Conservation (phyloP, 192 early-diverging fungal genomes). For the Backusella sp. region DNA sequence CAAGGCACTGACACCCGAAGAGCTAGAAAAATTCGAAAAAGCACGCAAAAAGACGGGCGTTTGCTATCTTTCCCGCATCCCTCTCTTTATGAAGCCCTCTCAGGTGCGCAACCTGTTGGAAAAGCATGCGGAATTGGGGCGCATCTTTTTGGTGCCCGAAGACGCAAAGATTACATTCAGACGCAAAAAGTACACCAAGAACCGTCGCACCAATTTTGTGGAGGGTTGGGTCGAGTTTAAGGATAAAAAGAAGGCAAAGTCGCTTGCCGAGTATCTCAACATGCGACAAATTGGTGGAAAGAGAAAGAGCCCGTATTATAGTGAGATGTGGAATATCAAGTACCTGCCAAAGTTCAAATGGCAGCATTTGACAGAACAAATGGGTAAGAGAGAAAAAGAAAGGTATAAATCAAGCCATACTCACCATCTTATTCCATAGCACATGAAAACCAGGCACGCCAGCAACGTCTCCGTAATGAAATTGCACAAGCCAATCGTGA, state of each 20-base stretch:
- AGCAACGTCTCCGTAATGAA: slow-evolving; percentile 81
- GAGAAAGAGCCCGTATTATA: slow-evolving; percentile 82
- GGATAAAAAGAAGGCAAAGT: slow-evolving; percentile 89
- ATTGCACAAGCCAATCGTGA: slow-evolving; percentile 84
- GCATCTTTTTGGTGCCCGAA: slow-evolving; percentile 86
- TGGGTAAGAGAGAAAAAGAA: slow-evolving; percentile 50
- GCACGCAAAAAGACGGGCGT: slow-evolving; percentile 80
- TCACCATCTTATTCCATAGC: slow-evolving; percentile 35
- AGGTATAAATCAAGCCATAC: background rate
- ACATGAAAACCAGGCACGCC: slow-evolving; percentile 70
- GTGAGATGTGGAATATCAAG: slow-evolving; percentile 97
- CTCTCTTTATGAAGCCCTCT: slow-evolving; percentile 89
- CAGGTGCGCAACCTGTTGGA: slow-evolving; percentile 77
- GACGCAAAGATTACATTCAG: slow-evolving; percentile 70
- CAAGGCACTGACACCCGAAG: slow-evolving; percentile 59
- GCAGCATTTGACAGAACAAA: slow-evolving; percentile 91
- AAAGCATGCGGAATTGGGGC: slow-evolving; percentile 74
- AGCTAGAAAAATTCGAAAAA: slow-evolving; percentile 61
- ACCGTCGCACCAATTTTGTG: slow-evolving; percentile 80
- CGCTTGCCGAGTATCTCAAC: slow-evolving; percentile 75
- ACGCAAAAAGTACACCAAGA: slow-evolving; percentile 84
- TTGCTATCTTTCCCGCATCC: slow-evolving; percentile 87
- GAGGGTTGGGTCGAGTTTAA: slow-evolving; percentile 98
- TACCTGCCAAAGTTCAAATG: slow-evolving; percentile 97
- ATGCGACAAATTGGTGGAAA: slow-evolving; percentile 83